phyloP scores from a whole-genome alignment of 2,329 filamentous ascomycete species.

The Colletotrichum euphorbiae region DNA sequence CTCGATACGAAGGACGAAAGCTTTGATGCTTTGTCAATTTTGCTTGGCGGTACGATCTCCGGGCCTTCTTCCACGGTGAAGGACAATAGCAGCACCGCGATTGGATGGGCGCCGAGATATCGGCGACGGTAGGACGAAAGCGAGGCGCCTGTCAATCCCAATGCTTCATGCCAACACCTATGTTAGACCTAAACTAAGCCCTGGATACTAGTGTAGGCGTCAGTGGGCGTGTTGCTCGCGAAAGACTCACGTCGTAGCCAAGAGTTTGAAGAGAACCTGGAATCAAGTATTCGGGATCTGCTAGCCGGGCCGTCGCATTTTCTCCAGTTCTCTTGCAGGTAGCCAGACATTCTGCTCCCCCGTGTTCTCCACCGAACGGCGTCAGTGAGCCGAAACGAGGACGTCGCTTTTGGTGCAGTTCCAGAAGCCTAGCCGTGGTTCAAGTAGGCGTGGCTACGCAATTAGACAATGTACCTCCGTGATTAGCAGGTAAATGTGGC shows the following conservation, averaged over 20 bases:
- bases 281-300: conserved; percentile 20
- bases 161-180: background rate
- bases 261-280: conserved; percentile 17
- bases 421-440: conserved; percentile 12
- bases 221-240: conserved; percentile 7
- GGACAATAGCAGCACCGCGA: background rate
- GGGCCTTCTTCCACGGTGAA: conserved; percentile 3
- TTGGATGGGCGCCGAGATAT: conserved; percentile 18
- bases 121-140: conserved; percentile 22
- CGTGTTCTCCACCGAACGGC: conserved; percentile 27
- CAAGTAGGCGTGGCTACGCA: conserved; percentile 34
- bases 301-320: conserved; percentile 35
- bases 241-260: conserved; percentile 11
- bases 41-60: conserved; percentile 10
- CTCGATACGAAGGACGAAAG: conserved; percentile 8
- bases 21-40: conserved; percentile 14
- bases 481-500: conserved; percentile 18
- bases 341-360: conserved; percentile 22
- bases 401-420: background rate
- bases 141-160: conserved; percentile 24
- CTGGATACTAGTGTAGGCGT: background rate
- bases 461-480: conserved; percentile 38
- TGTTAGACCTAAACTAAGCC: conserved; percentile 10
- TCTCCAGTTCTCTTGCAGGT: conserved; percentile 17
- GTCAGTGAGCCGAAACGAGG: conserved; percentile 16